Conservation (phyloP, 768 basidiomycete species). For the Artomyces pyxidatus region DNA sequence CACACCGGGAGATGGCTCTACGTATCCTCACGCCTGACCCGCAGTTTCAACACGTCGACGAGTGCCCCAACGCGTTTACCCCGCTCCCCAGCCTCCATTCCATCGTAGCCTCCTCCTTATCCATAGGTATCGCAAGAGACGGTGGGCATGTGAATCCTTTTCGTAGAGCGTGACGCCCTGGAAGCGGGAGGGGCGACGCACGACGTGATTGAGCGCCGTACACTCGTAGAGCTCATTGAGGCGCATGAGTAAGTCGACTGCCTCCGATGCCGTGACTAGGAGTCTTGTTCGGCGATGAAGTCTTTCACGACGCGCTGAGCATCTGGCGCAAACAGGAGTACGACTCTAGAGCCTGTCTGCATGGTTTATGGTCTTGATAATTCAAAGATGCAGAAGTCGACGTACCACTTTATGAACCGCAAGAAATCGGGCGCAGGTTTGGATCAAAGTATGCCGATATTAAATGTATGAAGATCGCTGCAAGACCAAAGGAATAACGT, state of each 20-base stretch:
- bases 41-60: slow-evolving; percentile 64
- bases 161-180: slow-evolving; percentile 86
- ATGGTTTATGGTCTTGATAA: too few relatives aligned
- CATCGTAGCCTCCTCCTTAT: slow-evolving; percentile 9
- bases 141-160: slow-evolving; percentile 67
- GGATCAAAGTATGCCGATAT: too few relatives aligned
- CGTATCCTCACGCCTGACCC: slow-evolving; percentile 53
- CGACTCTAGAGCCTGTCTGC: slow-evolving; percentile 61
- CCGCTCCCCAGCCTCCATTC: slow-evolving; percentile 18
- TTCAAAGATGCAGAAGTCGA: too few relatives aligned
- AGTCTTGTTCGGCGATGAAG: slow-evolving; percentile 1
- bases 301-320: slow-evolving; percentile 43
- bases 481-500: too few relatives aligned
- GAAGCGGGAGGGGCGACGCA: slow-evolving; percentile 77
- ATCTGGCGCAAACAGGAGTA: slow-evolving; percentile 73
- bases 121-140: slow-evolving; percentile 19
- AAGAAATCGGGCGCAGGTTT: too few relatives aligned
- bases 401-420: too few relatives aligned
- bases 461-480: too few relatives aligned
- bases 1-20: slow-evolving; percentile 85
- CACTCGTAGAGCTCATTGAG: slow-evolving; percentile 76
- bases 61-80: slow-evolving; percentile 26
- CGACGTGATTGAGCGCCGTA: slow-evolving; percentile 86
- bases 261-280: slow-evolving; percentile 15
- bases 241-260: slow-evolving; percentile 36